Base-by-base conservation (phyloP, 2,329 filamentous ascomycete species). In the Pezizomycotina sp. region DNA sequence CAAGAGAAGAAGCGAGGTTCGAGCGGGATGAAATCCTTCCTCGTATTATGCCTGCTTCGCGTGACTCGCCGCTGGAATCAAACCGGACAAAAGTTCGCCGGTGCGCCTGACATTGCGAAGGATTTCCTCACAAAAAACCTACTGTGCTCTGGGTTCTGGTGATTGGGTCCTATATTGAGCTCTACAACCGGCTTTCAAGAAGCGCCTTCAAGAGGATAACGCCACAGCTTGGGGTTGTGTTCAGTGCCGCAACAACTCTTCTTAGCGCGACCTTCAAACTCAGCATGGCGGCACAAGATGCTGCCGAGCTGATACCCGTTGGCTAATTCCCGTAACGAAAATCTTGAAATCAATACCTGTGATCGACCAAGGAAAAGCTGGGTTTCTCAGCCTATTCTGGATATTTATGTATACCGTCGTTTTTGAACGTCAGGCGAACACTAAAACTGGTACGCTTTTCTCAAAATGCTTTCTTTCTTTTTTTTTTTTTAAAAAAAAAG, bases 31-130 rank as follows among this genome's bases (percentile, higher is more conserved):
- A 47, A 45, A n/a, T 48, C 55, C 8, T 24, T 68, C 9, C 50
- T 65, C 20, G 61, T 78, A 0, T 62, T 86, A 5, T 51, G 65
- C 1, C 58, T 70, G 5, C 67, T 80, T 34, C 69, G 84, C 22
- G 50, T 92, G 2, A 61, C 73, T 23, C 64, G 81, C 27, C 69
- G 77, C 37, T 98, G 86, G 86, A 95, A 95, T 53, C 89, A 95
- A 56, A 95, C 89, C 0, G 89, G 89, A 4, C 86, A 95, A 54
- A 98, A 98, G 56, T 84, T 82, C 50, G 77, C 89, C 1, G 84
- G 84, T n/a, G 77, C 76, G 24, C 72, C 82, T 16, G 89, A 95
- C 52, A 79, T 95, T 28, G 78, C 79, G 45, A 80, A 77, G 41
- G 62, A 58, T 4, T 77, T 81, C 52, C 62, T 92, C 35, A 60